These are phyloP conservation scores for Neoscytalidium dimidiatum DNA, from an alignment of 2,329 filamentous ascomycete genomes.

Conservation along the genomic window DNA sequence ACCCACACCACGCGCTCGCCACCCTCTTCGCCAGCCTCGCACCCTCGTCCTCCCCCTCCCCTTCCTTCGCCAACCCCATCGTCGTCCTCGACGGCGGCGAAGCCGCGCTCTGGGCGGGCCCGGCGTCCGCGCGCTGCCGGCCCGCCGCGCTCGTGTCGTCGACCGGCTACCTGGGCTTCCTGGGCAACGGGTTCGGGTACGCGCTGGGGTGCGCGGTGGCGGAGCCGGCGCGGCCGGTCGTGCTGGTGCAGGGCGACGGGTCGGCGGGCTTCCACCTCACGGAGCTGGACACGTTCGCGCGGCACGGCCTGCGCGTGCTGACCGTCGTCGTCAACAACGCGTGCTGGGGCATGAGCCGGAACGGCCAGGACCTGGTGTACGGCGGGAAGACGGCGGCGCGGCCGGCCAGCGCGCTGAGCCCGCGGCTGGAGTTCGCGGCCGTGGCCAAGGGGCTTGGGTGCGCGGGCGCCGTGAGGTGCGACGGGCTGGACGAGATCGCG, in stretches of 20 bases:
- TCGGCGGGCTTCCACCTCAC: constrained; percentile 49
- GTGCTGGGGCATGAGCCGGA: constrained; percentile 48
- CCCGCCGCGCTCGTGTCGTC: constrained; percentile 30
- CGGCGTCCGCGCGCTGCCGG: constrained; percentile 1
- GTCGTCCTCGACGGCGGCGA: constrained; percentile 47
- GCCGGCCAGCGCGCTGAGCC: constrained; percentile 33
- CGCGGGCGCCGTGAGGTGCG: constrained; percentile 22
- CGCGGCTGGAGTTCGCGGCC: constrained; percentile 41
- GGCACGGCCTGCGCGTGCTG: constrained; percentile 42
- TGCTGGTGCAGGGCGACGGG: constrained; percentile 51
- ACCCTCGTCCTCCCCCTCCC: too few relatives aligned
- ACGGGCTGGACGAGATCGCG: constrained; percentile 25
- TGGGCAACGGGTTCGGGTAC: constrained; percentile 52
- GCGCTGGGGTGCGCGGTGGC: constrained; percentile 43
- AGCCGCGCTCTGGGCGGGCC: constrained; percentile 36
- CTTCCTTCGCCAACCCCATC: constrained; percentile 38
- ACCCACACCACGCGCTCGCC: constrained; percentile 47
- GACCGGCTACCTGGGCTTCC: constrained; percentile 46
- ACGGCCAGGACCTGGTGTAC: constrained; percentile 49
- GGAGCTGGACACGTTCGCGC: constrained; percentile 48
- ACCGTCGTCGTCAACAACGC: constrained; percentile 49
- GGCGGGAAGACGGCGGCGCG: constrained; percentile 33
- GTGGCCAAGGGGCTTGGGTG: constrained; percentile 46
- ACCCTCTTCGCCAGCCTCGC: constrained; percentile 40
- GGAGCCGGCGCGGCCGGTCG: constrained; percentile 37